phyloP scores from a whole-genome alignment of 169 alveolate genomes.

The Eimeria maxima region DNA sequence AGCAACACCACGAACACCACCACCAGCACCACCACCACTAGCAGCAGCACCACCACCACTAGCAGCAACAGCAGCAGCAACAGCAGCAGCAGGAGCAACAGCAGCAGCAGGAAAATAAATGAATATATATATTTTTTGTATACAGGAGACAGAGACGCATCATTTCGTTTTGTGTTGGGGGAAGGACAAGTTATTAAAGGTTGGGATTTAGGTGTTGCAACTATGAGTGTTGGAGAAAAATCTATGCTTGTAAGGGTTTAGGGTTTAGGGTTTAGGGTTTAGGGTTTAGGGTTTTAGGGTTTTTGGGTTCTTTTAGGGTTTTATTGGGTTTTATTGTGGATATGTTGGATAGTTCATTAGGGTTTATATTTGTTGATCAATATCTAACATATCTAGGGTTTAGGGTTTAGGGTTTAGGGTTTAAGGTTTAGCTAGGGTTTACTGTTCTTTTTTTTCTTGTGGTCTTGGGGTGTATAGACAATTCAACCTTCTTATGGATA shows the following conservation, averaged over 20 bases:
- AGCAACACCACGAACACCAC: neutral
- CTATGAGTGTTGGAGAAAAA: conserved; percentile 78
- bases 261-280: conserved; percentile 89
- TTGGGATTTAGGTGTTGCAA: conserved; percentile 76
- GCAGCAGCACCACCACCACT: neutral
- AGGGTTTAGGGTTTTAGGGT: conserved; percentile 91
- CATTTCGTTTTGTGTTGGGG: conserved; percentile 91
- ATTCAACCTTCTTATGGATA: conserved; percentile 89
- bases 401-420: conserved; percentile 74
- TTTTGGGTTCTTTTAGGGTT: neutral
- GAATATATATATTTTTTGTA: neutral
- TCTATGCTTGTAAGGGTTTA: conserved; percentile 91
- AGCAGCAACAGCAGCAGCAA: neutral
- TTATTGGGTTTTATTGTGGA: neutral
- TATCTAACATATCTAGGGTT: neutral
- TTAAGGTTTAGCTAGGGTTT: conserved; percentile 83
- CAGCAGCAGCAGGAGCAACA: neutral
- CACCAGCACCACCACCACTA: neutral
- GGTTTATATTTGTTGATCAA: neutral
- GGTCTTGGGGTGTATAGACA: neutral
- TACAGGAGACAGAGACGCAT: conserved; percentile 87
- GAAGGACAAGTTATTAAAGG: conserved; percentile 84
- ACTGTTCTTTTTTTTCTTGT: neutral
- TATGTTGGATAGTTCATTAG: neutral
- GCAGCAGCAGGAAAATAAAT: neutral